phyloP scores from a whole-genome alignment of 768 basidiomycete species.

The Mrakia gelida region DNA sequence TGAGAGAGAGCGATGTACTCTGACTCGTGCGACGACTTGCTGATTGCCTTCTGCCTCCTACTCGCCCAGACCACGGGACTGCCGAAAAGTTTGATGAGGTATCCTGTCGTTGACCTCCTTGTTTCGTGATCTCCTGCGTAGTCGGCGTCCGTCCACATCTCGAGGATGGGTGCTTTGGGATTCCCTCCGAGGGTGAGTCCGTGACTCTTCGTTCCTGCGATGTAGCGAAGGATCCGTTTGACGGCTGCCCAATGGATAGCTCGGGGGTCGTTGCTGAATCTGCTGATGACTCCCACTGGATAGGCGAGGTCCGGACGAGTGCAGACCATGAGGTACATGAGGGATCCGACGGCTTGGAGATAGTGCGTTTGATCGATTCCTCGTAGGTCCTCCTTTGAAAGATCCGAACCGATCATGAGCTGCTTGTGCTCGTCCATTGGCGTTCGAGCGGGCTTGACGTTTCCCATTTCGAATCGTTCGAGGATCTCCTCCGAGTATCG shows the following conservation, averaged over 20 bases:
- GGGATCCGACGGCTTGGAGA: conserved; percentile 13
- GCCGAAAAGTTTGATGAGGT: neutral
- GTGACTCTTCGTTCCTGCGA: neutral
- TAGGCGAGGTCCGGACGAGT: conserved; percentile 10
- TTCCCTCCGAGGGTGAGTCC: too few species aligned
- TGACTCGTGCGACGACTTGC: neutral
- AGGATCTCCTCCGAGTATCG: conserved; percentile 1
- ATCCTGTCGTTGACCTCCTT: neutral
- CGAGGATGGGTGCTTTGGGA: too few species aligned
- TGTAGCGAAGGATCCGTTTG: conserved; percentile 5
- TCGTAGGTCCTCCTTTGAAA: too few species aligned
- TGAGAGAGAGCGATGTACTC: conserved; percentile 16
- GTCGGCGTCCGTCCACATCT: too few species aligned
- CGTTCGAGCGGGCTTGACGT: neutral
- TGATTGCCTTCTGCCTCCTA: neutral
- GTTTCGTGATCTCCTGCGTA: conserved; percentile 10
- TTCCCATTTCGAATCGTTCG: conserved; percentile 2
- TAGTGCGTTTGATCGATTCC: neutral
- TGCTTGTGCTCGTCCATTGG: too few species aligned
- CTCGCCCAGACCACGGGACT: conserved; percentile 7
- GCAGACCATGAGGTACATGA: conserved; percentile 11
- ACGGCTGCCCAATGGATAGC: conserved; percentile 9
- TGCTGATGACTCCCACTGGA: conserved; percentile 2
- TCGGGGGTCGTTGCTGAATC: neutral
- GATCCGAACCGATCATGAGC: too few species aligned